phyloP scores from a whole-genome alignment of 2,329 filamentous ascomycete genomes.

The Parascedosporium putredinis region DNA sequence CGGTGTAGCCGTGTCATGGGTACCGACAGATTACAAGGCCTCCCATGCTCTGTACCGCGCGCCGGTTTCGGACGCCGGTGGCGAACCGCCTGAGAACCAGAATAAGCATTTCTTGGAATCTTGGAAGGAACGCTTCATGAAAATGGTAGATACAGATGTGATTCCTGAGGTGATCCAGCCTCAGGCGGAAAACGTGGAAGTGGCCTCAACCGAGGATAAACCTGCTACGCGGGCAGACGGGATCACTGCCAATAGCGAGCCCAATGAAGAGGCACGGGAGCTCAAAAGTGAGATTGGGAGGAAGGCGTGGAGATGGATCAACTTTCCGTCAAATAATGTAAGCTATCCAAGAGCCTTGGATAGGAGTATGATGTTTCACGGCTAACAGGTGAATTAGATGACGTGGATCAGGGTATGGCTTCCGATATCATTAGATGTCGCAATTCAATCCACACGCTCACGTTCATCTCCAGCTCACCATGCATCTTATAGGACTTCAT shows the following conservation, averaged over 20 bases:
- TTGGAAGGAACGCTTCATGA: not conserved
- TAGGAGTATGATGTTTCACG: not conserved
- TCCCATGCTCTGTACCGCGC: not conserved
- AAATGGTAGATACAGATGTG: not conserved
- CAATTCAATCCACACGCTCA: not conserved
- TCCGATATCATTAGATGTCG: not conserved
- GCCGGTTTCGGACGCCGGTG: not conserved
- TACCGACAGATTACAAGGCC: not conserved
- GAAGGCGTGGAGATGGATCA: constrained; percentile 10
- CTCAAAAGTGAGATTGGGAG: not conserved
- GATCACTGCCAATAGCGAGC: not conserved
- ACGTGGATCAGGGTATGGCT: constrained; percentile 7
- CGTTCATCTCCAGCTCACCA: not conserved
- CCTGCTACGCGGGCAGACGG: not conserved
- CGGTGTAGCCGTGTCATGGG: not conserved
- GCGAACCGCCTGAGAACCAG: not conserved
- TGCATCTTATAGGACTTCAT: not conserved
- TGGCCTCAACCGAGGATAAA: not conserved
- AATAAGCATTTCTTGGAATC: not conserved
- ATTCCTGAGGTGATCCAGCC: no score
- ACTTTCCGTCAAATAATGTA: constrained; percentile 10
- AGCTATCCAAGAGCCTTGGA: not conserved
- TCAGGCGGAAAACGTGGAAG: not conserved
- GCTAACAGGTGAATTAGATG: constrained; percentile 2
- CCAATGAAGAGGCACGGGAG: not conserved